Evolutionary conservation across 768 basidiomycete species (phyloP).

Genomic region (Hericium erinaceus): DNA sequence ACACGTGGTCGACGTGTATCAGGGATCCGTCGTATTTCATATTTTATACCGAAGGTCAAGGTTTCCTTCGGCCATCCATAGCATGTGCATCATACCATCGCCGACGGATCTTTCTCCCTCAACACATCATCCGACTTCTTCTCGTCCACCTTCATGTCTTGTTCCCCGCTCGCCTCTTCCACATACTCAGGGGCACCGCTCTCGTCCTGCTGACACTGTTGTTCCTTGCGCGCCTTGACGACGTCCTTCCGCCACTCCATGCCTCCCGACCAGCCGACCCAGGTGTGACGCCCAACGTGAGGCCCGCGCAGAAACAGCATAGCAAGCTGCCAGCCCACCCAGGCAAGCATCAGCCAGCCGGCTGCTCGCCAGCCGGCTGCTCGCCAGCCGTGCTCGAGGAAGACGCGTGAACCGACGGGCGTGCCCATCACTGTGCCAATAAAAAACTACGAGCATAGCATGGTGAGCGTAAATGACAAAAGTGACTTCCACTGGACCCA

Average conservation of each 20-base stretch:
- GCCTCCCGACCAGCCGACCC: conserved; percentile 9
- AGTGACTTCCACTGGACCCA: background rate
- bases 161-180: background rate
- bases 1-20: no score
- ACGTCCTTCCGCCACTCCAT: conserved; percentile 3
- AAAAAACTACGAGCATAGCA: background rate
- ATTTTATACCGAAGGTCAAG: no score
- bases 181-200: background rate
- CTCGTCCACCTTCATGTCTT: background rate
- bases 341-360: conserved; percentile 17
- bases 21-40: no score
- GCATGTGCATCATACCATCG: no score
- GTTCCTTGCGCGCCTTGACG: background rate
- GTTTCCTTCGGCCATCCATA: no score
- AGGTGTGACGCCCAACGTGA: conserved; percentile 2
- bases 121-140: background rate
- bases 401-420: conserved; percentile 27
- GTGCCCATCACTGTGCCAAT: conserved; percentile 29
- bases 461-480: background rate
- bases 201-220: background rate
- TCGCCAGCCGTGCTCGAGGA: conserved; percentile 25
- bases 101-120: no score
- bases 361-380: conserved; percentile 25
- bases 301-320: conserved; percentile 25
- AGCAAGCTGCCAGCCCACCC: conserved; percentile 19